A percentile compares a stretch with the other conserved stretches of the same genome.
These are phyloP conservation scores for Drechslerella stenobrocha DNA, from an alignment of 2,329 filamentous ascomycete genomes.

Conservation along the genomic window DNA sequence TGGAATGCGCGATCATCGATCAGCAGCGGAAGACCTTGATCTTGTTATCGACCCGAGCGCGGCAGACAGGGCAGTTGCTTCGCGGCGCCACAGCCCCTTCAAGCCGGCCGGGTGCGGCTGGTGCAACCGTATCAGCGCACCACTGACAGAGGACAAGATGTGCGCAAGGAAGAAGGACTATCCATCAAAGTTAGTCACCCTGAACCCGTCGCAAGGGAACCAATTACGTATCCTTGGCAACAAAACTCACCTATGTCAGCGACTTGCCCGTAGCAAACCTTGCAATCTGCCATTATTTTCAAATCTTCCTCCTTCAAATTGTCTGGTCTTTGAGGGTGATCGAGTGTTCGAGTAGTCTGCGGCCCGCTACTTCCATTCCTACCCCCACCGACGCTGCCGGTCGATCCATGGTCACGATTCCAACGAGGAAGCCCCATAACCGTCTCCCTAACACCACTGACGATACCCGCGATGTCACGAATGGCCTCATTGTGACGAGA, in stretches of 20 bases:
- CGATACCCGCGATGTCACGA: slow-evolving; percentile 34
- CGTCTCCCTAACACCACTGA: slow-evolving; percentile 19
- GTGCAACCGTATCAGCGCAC: slow-evolving; percentile 43
- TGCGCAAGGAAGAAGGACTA: slow-evolving; percentile 43
- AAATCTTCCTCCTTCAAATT: slow-evolving; percentile 48
- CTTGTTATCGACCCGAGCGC: slow-evolving; percentile 37
- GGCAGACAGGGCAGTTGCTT: slow-evolving; percentile 45
- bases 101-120: slow-evolving; percentile 22
- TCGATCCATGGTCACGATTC: slow-evolving; percentile 13
- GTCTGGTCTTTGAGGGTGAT: slow-evolving; percentile 45
- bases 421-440: slow-evolving; percentile 37
- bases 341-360: slow-evolving; percentile 18
- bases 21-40: slow-evolving; percentile 46
- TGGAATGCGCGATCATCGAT: no score
- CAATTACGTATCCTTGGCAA: background rate
- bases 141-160: slow-evolving; percentile 45
- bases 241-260: slow-evolving; percentile 42
- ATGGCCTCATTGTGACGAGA: slow-evolving; percentile 33
- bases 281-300: slow-evolving; percentile 48
- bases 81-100: slow-evolving; percentile 39
- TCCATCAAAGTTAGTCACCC: background rate
- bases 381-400: background rate
- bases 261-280: slow-evolving; percentile 46
- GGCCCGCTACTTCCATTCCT: slow-evolving; percentile 17
- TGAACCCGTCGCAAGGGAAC: background rate